Conservation (phyloP, 345 rosid genomes). For the Orychophragmus violaceus region DNA sequence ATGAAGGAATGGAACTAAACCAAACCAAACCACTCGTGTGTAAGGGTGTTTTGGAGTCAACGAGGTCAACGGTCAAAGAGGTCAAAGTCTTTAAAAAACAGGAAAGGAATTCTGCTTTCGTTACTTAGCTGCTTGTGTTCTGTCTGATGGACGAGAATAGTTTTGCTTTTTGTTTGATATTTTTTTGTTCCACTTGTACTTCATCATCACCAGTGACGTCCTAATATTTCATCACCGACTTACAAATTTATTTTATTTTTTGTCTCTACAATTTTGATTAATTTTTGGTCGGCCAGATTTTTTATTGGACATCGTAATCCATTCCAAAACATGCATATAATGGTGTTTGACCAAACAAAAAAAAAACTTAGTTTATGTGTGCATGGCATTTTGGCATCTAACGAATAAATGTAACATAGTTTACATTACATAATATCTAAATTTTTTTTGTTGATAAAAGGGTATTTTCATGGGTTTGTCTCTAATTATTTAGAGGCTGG, state of each 20-base stretch:
- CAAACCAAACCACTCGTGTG: constrained; percentile 27
- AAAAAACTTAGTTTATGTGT: neutral
- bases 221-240: constrained; percentile 22
- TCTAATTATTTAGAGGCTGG: too few relatives aligned
- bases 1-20: neutral
- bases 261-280: neutral
- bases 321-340: neutral
- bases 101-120: constrained; percentile 16
- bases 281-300: constrained; percentile 5
- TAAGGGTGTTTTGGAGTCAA: constrained; percentile 14
- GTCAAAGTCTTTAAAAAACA: constrained; percentile 26
- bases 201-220: constrained; percentile 15
- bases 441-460: too few relatives aligned
- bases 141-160: neutral
- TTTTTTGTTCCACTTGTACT: constrained; percentile 6
- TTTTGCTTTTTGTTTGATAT: neutral
- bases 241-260: neutral
- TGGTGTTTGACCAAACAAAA: neutral
- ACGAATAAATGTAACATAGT: too few relatives aligned
- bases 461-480: too few relatives aligned
- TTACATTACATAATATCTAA: too few relatives aligned
- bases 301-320: neutral
- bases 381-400: too few relatives aligned
- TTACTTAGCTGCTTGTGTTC: neutral
- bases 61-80: constrained; percentile 26